Evolutionary conservation across 2,329 filamentous ascomycete species (phyloP), one percentile per base, ranked within the genome.

Genomic region (Metarhizium anisopliae): DNA sequence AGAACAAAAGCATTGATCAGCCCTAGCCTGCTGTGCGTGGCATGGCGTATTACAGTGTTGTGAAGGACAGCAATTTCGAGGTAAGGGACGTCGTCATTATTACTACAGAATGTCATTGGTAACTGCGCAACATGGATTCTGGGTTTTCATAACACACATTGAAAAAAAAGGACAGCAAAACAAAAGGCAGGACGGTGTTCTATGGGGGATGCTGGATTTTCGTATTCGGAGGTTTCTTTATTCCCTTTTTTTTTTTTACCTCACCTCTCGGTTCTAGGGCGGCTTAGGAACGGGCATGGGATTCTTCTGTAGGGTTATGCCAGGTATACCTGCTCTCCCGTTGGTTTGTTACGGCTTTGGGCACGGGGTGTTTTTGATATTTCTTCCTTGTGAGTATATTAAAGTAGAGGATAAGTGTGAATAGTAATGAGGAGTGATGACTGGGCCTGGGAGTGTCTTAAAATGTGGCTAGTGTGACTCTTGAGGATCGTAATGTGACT

Each of bases 341-440:
- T 47, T 29, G 45, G 40, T 47, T 50, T 55, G 29, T 50, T 42
- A 13, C 16, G 35, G 47, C 16, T 51, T 52, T 42, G 49, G 52
- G 38, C 32, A 50, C 6, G 45, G 49, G 54, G 52, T 58, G 52
- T 56, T 59, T 58, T 58, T 47, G 55, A 54, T 43, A 47, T 47
- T 45, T 42, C 25, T 43, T 16, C 14, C 42, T 45, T 54, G 43
- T n/a, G 30, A 43, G 50, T 52, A 14, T 29, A 49, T 18, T 49
- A 54, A n/a, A 56, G 14, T 16, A 30, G 32, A 14, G 36, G 50
- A 40, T 6, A 16, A 45, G 18, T 43, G 53, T 55, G 53, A 55
- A 56, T 55, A 56, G 47, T 55, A 55, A 59, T 54, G 55, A 50
- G 52, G 25, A 47, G 49, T 14, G 11, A 43, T 20, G 14, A 36